Evolutionary conservation across 2,329 filamentous ascomycete genomes (phyloP), one percentile per base, ranked within the genome.

Genomic region (Fusarium brevicatenulatum): DNA sequence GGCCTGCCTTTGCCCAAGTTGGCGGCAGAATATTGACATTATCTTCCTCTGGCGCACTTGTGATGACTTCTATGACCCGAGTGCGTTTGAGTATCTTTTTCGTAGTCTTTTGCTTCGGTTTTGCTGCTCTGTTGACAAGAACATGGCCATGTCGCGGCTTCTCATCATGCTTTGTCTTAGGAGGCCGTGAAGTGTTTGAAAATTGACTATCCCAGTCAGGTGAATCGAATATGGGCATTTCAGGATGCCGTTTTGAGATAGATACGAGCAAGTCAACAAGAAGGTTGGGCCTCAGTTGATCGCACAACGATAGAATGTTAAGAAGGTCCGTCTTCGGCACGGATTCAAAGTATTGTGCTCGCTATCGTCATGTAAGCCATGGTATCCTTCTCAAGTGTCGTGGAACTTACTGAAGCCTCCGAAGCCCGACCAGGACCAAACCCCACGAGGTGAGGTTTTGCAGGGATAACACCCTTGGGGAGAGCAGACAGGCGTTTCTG

Each of bases 231-330:
- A 85, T 81, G 28, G 83, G 83, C 6, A 85, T 77, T n/a, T 82
- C 79, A 1, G 83, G 81, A 44, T 85, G 83, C 52, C 78, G 82
- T 63, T 80, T 83, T 12, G 84, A 82, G n/a, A 85, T 80, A 6
- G 83, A 84, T 13, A 83, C 81, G 32, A 85, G 78, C 9, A 86
- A 67, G 54, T 85, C 82, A 19, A 81, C 79, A 5, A 86, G 78
- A 16, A 85, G 81, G 39, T 83, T 81, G 5, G 83, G 82, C 30
- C 81, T 78, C 19, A 85, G 74, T 63, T 83, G 82, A 54, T 85
- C 82, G 65, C 82, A 83, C 42, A 85, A 80, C 6, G 81, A 81
- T 5, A 86, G 69, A 15, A 85, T 73, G 37, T 83, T 82, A 30
- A 85, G 76, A 2, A 84, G 75, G 57, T 85, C 83, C 9, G 77